phyloP scores from a whole-genome alignment of 2,329 filamentous ascomycete genomes.

The Microsporum canis region DNA sequence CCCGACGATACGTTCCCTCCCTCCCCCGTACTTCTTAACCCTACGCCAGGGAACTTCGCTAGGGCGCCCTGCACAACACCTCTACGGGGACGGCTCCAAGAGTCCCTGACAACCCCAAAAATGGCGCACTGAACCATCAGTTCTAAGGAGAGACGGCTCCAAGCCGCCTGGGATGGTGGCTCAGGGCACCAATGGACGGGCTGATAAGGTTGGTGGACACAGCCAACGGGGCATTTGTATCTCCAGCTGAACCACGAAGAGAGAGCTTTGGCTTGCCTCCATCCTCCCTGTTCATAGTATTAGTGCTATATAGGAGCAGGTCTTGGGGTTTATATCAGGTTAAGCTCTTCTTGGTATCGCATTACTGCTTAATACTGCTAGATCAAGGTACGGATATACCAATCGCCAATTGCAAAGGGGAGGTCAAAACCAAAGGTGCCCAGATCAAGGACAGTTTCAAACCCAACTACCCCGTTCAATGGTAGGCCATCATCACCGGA shows the following conservation, averaged over 20 bases:
- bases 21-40: neutral
- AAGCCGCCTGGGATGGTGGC: neutral
- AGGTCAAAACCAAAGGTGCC: neutral
- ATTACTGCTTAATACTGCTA: neutral
- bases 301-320: too few relatives aligned
- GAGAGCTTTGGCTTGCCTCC: neutral
- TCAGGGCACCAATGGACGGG: neutral
- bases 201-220: neutral
- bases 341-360: neutral
- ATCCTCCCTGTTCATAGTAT: neutral
- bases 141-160: neutral
- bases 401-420: too few relatives aligned
- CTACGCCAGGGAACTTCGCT: neutral
- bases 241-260: neutral
- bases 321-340: neutral
- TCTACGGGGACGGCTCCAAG: neutral
- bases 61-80: neutral
- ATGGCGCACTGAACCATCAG: neutral
- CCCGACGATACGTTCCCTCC: neutral
- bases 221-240: neutral
- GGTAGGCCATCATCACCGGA: neutral
- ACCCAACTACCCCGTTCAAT: neutral
- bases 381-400: neutral
- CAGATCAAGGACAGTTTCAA: neutral
- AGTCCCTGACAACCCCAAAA: neutral